phyloP scores from a whole-genome alignment of 257 asterid genomes.

The Salvia hispanica region DNA sequence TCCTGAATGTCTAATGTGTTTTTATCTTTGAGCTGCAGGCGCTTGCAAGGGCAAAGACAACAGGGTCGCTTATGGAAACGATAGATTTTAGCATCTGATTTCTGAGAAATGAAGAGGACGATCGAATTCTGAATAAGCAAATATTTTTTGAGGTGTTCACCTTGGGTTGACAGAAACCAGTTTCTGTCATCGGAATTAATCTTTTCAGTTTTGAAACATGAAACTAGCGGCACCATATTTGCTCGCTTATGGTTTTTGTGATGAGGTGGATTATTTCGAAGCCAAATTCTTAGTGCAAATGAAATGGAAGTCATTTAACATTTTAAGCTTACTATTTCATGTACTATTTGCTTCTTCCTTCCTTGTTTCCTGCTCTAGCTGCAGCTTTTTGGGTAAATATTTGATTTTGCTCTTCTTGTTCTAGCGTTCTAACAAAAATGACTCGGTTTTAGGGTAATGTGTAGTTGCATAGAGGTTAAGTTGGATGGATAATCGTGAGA shows the following conservation, averaged over 20 bases:
- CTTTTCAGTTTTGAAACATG: background rate
- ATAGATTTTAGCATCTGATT: constrained; percentile 2
- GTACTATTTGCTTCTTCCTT: no score
- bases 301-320: background rate
- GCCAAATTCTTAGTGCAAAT: background rate
- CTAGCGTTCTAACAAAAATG: no score
- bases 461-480: no score
- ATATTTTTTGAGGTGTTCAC: background rate
- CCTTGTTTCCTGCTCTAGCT: background rate
- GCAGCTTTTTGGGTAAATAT: background rate
- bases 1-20: background rate
- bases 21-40: constrained; percentile 20
- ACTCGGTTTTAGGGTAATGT: no score
- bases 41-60: constrained; percentile 19
- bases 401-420: no score
- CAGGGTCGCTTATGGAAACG: constrained; percentile 26
- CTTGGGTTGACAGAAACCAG: background rate
- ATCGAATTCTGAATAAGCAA: constrained; percentile 10
- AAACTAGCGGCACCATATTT: background rate
- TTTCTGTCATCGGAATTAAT: background rate
- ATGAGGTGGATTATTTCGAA: background rate
- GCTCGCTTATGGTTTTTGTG: background rate
- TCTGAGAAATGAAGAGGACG: background rate
- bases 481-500: no score
- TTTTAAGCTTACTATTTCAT: background rate